Evolutionary conservation across 208 protist genomes (phyloP), one percentile per base, ranked within the genome.

Genomic region (Trypanosomatidae sp.): DNA sequence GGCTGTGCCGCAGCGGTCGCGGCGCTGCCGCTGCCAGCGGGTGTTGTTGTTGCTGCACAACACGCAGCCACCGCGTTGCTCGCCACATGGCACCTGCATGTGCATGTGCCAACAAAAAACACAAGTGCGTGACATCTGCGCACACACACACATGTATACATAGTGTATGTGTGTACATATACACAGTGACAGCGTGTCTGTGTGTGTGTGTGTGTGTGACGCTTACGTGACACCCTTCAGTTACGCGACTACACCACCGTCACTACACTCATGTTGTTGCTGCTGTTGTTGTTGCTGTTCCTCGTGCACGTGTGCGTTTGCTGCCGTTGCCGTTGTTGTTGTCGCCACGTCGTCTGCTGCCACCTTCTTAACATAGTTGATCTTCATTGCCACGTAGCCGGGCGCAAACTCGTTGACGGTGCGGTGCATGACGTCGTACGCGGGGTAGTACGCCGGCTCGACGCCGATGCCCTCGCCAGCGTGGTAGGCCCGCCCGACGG

Each of bases 361-460:
- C 3, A 38, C 25, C 43, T 50, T 61, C 56, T 38, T 63, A 2
- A 82, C 62, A 50, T 88, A 92, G 66, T 92, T 92, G 7, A 79
- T 56, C 43, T 88, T 88, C 62, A 92, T 70, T n/a, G 75, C 71
- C 25, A 78, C 64, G 58, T 87, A 85, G 2, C 78, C 75, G 2
- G 76, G 79, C 1, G 72, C 45, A 40, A 89, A 88, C 64, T 92
- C 84, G 59, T 86, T 88, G 3, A 81, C 66, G 21, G 71, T 76
- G 22, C 63, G 60, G 50, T 89, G 64, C 16, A 80, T 56, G 22
- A 87, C 44, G n/a, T 60, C 50, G 56, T 92, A 89, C 19, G 76
- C 65, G 0, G 61, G 48, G 43, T 72, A 87, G 57, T 77, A 62
- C 50, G 77, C 73, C n/a, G 78, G 72, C 59, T 88, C 76, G 16